Conservation (phyloP, 2,329 filamentous ascomycete species). For the Ceratocystis huliohia region DNA sequence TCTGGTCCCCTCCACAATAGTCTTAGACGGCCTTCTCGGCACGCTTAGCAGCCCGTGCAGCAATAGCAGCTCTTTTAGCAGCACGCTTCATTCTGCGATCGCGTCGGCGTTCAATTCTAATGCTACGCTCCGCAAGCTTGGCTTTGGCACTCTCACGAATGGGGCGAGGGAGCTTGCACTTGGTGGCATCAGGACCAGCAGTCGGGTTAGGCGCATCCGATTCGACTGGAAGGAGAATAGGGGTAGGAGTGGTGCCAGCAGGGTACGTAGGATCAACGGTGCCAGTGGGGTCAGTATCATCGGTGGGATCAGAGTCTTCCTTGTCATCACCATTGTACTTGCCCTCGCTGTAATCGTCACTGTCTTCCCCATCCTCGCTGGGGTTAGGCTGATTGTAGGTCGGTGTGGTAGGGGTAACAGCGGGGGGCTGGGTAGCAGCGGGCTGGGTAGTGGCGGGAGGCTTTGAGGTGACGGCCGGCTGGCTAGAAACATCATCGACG, state of each 20-base stretch:
- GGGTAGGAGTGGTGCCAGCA: constrained; percentile 10
- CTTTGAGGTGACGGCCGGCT: neutral
- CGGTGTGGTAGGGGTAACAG: neutral
- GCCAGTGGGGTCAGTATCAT: neutral
- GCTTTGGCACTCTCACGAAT: constrained; percentile 1
- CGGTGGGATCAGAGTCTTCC: neutral
- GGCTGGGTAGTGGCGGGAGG: neutral
- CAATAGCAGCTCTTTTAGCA: constrained; percentile 14
- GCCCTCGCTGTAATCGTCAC: neutral
- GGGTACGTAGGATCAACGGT: constrained; percentile 3
- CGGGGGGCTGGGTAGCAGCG: neutral
- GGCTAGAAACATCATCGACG: neutral
- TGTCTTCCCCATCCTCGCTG: neutral
- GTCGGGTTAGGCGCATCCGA: constrained; percentile 6
- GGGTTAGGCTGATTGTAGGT: neutral
- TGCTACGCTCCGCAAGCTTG: neutral
- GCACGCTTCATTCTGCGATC: constrained; percentile 13
- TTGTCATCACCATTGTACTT: neutral
- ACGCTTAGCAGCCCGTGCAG: constrained; percentile 11
- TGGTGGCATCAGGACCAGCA: neutral
- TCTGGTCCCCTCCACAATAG: neutral
- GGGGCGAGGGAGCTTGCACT: constrained; percentile 3
- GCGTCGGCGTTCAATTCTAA: neutral
- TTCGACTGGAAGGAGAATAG: constrained; percentile 5
- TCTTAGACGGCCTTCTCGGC: constrained; percentile 1